phyloP scores from a whole-genome alignment of 805 yeast genomes.

The Lipomyces orientalis region DNA sequence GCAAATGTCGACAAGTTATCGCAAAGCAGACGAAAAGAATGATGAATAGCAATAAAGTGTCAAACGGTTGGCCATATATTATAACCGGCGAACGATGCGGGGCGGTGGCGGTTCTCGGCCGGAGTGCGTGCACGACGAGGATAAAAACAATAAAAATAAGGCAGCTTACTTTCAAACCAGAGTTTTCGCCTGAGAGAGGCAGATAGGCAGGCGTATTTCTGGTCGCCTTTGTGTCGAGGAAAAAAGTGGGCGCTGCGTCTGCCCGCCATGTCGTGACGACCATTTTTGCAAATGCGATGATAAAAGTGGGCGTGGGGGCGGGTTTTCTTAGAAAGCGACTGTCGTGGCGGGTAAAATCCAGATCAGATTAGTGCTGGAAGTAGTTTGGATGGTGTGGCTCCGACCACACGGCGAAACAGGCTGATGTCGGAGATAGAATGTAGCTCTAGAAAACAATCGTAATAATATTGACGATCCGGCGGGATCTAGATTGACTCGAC shows the following conservation, averaged over 20 bases:
- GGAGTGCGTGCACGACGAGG: neutral
- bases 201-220: constrained; percentile 29
- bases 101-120: neutral
- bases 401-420: no score
- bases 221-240: constrained; percentile 23
- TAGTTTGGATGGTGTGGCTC: neutral
- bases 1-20: neutral
- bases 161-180: constrained; percentile 18
- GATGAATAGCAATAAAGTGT: constrained; percentile 1
- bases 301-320: neutral
- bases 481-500: neutral
- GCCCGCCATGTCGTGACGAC: constrained; percentile 33
- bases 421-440: no score
- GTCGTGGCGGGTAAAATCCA: neutral
- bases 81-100: neutral
- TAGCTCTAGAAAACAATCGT: neutral
- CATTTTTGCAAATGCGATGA: constrained; percentile 12
- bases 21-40: neutral
- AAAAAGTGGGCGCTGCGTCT: constrained; percentile 23
- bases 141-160: neutral
- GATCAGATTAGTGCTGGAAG: neutral
- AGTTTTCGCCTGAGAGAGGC: constrained; percentile 18
- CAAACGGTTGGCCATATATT: neutral
- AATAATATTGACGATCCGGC: no score
- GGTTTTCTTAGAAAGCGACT: neutral